phyloP scores from a whole-genome alignment of 2,329 filamentous ascomycete species.

The Hirsutella rhossiliensis region DNA sequence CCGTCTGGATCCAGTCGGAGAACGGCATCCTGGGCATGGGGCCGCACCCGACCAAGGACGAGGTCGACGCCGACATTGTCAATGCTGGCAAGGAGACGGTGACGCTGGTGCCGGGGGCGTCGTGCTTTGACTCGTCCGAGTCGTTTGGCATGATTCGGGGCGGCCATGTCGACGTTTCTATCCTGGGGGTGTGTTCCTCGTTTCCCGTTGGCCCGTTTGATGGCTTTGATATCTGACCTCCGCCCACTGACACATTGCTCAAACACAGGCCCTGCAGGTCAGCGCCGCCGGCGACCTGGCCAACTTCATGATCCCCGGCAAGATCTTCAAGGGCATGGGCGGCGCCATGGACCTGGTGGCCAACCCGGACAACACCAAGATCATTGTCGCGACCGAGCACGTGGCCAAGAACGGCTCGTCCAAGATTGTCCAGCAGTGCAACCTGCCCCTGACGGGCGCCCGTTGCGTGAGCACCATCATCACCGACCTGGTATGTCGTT shows the following conservation, averaged over 20 bases:
- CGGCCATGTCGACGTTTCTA: slow-evolving; percentile 73
- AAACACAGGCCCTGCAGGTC: slow-evolving; percentile 56
- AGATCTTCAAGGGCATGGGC: slow-evolving; percentile 81
- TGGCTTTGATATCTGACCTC: too few relatives aligned
- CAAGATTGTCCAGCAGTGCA: slow-evolving; percentile 55
- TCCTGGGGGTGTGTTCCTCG: slow-evolving; percentile 46
- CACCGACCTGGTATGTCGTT: slow-evolving; percentile 52
- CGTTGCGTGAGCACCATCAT: slow-evolving; percentile 60
- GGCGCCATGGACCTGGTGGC: slow-evolving; percentile 64
- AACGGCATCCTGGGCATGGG: slow-evolving; percentile 81
- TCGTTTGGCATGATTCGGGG: slow-evolving; percentile 83
- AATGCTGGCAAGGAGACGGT: slow-evolving; percentile 85
- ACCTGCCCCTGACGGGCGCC: slow-evolving; percentile 52
- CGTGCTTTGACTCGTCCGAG: slow-evolving; percentile 68
- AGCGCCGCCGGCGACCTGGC: slow-evolving; percentile 68
- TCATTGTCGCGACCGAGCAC: slow-evolving; percentile 60
- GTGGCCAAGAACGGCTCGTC: slow-evolving; percentile 55
- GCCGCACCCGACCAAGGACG: slow-evolving; percentile 59
- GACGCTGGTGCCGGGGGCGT: slow-evolving; percentile 63
- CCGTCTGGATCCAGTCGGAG: slow-evolving; percentile 77
- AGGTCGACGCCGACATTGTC: slow-evolving; percentile 68
- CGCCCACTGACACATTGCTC: not conserved
- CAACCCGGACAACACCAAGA: slow-evolving; percentile 60
- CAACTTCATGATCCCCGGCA: slow-evolving; percentile 86
- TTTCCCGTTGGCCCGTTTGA: slow-evolving; percentile 1